Evolutionary conservation across 2,329 filamentous ascomycete genomes (phyloP).

Genomic region (Arthrobotrys megalospora): DNA sequence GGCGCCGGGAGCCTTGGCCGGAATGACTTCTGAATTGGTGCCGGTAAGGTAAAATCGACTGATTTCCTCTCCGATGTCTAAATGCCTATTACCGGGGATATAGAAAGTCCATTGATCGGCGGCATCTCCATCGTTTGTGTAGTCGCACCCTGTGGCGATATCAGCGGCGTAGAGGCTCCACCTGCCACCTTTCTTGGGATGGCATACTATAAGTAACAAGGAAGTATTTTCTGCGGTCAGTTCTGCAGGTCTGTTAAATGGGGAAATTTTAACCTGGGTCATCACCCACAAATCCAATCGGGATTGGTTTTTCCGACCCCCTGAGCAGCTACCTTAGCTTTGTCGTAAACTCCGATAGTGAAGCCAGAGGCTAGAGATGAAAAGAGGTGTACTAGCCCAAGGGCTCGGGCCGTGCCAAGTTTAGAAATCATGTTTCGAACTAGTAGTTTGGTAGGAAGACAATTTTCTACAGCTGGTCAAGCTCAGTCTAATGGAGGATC

Average conservation of each 20-base stretch:
- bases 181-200: slow-evolving; percentile 20
- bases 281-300: neutral
- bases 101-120: slow-evolving; percentile 29
- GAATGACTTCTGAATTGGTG: neutral
- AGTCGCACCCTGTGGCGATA: slow-evolving; percentile 11
- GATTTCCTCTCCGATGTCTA: slow-evolving; percentile 37
- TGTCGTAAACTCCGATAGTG: neutral
- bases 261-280: no score
- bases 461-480: no score
- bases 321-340: neutral
- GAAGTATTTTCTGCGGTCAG: no score
- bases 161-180: slow-evolving; percentile 47
- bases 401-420: neutral
- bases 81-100: slow-evolving; percentile 5
- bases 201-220: slow-evolving; percentile 23
- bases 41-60: slow-evolving; percentile 31
- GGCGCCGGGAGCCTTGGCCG: neutral
- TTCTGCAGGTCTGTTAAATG: no score
- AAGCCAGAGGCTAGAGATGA: neutral
- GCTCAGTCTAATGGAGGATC: no score
- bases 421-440: neutral
- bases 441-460: neutral
- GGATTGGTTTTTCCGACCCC: neutral
- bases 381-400: neutral
- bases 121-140: slow-evolving; percentile 7